Evolutionary conservation across 371 early-diverging fungal species (phyloP), one percentile per base, ranked within the genome.

Genomic region (Sanchytrium tribonematis): DNA sequence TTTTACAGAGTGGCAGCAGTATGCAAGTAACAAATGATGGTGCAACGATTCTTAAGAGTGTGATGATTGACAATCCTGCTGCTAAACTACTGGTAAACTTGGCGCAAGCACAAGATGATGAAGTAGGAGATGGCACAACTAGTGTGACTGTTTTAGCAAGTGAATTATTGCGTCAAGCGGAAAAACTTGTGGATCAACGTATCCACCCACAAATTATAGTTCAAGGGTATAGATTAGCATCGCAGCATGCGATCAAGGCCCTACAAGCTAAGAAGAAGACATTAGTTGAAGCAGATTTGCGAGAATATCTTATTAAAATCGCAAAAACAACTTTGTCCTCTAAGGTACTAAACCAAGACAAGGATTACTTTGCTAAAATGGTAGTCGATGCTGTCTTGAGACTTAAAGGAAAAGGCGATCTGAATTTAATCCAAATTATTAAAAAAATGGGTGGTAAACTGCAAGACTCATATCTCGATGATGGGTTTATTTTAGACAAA

Each of bases 51-150:
- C 82, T 99, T 66, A 98, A 98, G 78, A 93, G 93, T 66, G 91
- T 98, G 72, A 88, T 90, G 22, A 84, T 98, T 65, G 97, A 98
- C 78, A 94, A 95, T 76, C 90, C 98, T 1, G 93, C 97, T 31
- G 98, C 99, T 71, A 94, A 96, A 79, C 92, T 99, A 17, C 81
- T 98, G 67, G 96, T 98, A 79, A 74, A 91, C 81, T 86, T 90
- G 70, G 94, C 97, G 71, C 92, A 96, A 76, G 97, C 93, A 17
- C 99, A 99, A 81, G 98, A 98, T 79, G 95, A 93, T 78, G 98
- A 98, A 79, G 98, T 98, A 29, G 99, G 99, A 70, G 99, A 99
- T 79, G 99, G 99, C 68, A 99, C 98, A 17, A 99, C 99, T 30
- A 91, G 96, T 1, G 97, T 99, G 22, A 93, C 96, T 75, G 94